Conservation (phyloP, 148 eudicot genomes). For the Oxyria digyna region DNA sequence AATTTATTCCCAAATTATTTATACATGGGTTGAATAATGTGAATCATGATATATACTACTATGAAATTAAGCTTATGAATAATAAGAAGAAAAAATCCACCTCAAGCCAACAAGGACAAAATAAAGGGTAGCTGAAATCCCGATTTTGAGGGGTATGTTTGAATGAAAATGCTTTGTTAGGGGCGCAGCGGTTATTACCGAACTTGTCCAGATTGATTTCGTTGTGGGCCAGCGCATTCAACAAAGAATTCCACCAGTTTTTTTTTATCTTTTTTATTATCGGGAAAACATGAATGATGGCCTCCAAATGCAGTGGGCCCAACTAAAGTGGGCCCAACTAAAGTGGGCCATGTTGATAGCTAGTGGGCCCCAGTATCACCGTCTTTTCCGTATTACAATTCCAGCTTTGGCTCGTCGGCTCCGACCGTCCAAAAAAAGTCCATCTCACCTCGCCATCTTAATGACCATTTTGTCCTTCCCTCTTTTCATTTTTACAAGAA, state of each 20-base stretch:
- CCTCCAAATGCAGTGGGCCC: neutral
- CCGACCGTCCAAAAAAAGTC: slow-evolving; percentile 5
- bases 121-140: neutral
- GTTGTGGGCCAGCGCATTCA: neutral
- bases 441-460: neutral
- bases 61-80: neutral
- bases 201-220: neutral
- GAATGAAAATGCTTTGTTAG: neutral
- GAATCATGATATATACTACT: neutral
- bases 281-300: neutral
- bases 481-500: too few relatives aligned
- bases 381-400: slow-evolving; percentile 5
- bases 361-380: slow-evolving; percentile 3
- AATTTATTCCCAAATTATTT: neutral
- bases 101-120: slow-evolving; percentile 2
- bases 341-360: too few relatives aligned
- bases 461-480: neutral
- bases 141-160: slow-evolving; percentile 4
- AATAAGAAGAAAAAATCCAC: neutral
- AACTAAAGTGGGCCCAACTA: too few relatives aligned
- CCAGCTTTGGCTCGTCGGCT: slow-evolving; percentile 8
- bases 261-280: neutral
- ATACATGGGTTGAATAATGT: neutral
- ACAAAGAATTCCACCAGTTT: neutral
- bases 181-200: neutral